phyloP scores from a whole-genome alignment of 225 moss, liverwort and hornwort species.

The Rhytidiadelphus loreus region DNA sequence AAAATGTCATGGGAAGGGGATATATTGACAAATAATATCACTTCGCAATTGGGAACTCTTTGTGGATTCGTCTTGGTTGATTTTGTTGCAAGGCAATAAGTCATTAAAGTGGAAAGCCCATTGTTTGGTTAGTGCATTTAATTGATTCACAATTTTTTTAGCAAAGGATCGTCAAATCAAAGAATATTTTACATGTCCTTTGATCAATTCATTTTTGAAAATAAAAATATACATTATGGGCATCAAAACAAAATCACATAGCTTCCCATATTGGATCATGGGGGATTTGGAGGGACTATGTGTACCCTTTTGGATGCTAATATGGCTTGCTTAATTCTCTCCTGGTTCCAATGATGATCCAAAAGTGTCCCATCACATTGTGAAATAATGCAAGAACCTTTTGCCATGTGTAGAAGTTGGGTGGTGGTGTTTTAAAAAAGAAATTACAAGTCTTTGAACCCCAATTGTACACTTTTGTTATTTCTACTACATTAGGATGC shows the following conservation, averaged over 20 bases:
- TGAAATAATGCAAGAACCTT: neutral
- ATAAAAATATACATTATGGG: neutral
- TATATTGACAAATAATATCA: neutral
- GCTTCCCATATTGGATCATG: accelerated
- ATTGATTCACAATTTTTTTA: neutral
- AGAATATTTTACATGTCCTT: neutral
- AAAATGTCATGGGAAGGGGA: accelerated
- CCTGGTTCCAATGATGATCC: neutral
- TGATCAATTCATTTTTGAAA: neutral
- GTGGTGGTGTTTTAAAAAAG: neutral
- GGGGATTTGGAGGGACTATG: no score
- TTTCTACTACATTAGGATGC: neutral
- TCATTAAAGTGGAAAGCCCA: accelerated
- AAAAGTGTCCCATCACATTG: neutral
- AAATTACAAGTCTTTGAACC: neutral
- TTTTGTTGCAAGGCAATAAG: neutral
- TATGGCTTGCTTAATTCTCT: neutral
- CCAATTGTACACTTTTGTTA: neutral
- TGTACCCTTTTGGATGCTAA: neutral
- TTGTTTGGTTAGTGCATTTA: neutral
- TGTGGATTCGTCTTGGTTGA: neutral
- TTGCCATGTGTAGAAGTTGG: accelerated
- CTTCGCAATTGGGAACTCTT: neutral
- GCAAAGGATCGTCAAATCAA: neutral
- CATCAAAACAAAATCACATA: neutral